A percentile compares a stretch with the other conserved stretches of the same genome.
phyloP scores from a whole-genome alignment of 108 stramenopile genomes.

The Parietichytrium sp. region DNA sequence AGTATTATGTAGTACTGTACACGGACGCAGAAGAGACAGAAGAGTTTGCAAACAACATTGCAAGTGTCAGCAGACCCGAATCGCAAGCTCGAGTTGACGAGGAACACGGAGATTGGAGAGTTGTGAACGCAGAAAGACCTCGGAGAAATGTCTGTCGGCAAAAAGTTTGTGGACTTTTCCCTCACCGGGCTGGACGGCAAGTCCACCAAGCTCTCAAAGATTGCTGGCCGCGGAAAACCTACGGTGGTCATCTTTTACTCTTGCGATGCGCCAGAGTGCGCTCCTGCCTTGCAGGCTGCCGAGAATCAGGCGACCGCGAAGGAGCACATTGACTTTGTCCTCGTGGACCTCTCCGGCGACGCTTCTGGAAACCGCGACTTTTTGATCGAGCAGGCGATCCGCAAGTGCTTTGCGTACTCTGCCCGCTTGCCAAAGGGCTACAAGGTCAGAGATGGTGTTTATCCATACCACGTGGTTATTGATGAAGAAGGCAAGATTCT shows the following conservation, averaged over 20 bases:
- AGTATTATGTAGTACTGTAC: too few species aligned
- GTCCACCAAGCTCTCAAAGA: background rate
- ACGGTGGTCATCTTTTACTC: background rate
- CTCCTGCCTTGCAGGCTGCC: background rate
- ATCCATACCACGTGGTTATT: conserved; percentile 17
- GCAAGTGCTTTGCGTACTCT: background rate
- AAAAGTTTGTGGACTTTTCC: background rate
- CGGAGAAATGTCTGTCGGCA: conserved; percentile 61
- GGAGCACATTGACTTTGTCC: background rate
- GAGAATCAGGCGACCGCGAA: background rate
- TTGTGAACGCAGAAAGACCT: too few species aligned
- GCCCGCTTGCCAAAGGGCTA: background rate
- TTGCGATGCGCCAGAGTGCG: background rate
- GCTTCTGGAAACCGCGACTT: background rate
- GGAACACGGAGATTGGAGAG: too few species aligned
- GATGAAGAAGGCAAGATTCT: background rate
- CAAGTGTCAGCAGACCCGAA: too few species aligned
- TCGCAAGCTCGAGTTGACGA: too few species aligned
- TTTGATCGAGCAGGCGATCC: background rate
- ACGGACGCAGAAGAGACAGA: too few species aligned
- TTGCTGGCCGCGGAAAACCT: background rate
- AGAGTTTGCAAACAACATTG: too few species aligned
- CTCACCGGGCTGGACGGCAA: background rate
- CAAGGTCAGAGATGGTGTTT: background rate
- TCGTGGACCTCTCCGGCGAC: background rate